Base-by-base conservation (phyloP, 208 protist genomes). In the Acanthamoeba sp. region DNA sequence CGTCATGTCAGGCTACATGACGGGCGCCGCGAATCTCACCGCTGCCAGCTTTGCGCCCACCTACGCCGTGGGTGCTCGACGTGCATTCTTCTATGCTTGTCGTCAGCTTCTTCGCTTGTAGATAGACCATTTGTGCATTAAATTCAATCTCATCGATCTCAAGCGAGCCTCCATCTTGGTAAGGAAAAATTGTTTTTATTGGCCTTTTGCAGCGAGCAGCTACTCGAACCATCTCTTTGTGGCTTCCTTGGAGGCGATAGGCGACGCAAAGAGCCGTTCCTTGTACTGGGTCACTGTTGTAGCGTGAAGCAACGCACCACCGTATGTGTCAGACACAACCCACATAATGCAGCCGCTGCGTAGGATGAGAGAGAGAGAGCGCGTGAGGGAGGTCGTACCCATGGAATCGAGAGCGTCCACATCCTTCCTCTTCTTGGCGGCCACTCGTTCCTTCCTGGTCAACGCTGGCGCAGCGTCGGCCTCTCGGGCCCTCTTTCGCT, bases 161-260 rank as follows among this genome's bases (percentile, higher is more conserved):
- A n/a, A n/a, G n/a, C n/a, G n/a, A n/a, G n/a, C n/a, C n/a, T n/a
- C n/a, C n/a, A n/a, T n/a, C n/a, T n/a, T n/a, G n/a, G n/a, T n/a
- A n/a, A n/a, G n/a, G n/a, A n/a, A n/a, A n/a, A n/a, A n/a, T n/a
- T n/a, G n/a, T n/a, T n/a, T n/a, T n/a, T n/a, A n/a, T n/a, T n/a
- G n/a, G n/a, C n/a, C n/a, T n/a, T n/a, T n/a, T n/a, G n/a, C n/a
- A n/a, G n/a, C n/a, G n/a, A n/a, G n/a, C n/a, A n/a, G n/a, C n/a
- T 48, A 80, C 34, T 80, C 71, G 71, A 80, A 80, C 71, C 71
- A 80, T 45, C 71, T 80, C 71, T 80, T 80, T 5, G 71, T 80
- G 71, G 71, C 38, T 24, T 80, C 71, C 59, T 69, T 69, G 38
- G 71, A 4, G 7, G 7, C 71, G 36, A 78, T 4, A 9, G 71